Base-by-base conservation (phyloP, 2,329 filamentous ascomycete genomes). In the Truncatella angustata region DNA sequence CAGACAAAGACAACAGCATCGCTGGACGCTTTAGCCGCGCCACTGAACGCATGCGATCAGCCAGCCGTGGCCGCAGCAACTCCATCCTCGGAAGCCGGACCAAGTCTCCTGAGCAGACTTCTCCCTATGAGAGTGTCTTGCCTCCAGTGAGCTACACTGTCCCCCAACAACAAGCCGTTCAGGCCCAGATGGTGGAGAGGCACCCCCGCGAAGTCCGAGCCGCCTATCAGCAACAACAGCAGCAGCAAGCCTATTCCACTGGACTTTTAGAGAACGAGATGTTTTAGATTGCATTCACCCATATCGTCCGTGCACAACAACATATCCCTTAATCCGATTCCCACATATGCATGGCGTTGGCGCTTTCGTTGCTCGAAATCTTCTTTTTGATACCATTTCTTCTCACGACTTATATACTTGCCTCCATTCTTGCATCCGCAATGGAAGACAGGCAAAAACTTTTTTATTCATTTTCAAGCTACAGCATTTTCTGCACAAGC, bases 11-110 rank as follows among this genome's bases (percentile, higher is more conserved):
- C 56, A 72, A 69, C 61, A 75, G 75, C 63, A 71, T 85, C 54
- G 72, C 78, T 2, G 75, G 76, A 3, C 79, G 81, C 28, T 67
- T 84, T 56, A 76, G 74, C 53, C 81, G 82, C 43, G 80, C 80
- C 0, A 82, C 81, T 0, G 82, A 85, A 59, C 77, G 80, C 44
- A 77, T 85, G 61, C 77, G 82, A 18, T 85, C 81, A 4, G 81
- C 73, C 2, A 85, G 81, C 64, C 79, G 82, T 14, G 77, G 75
- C 47, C 74, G 77, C 39, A 80, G 79, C 58, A 75, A 74, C 54
- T 64, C 67, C 1, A 63, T 63, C 9, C 63, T 67, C 12, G 63
- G 59, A 32, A 59, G 56, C 56, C 61, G 68, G 12, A 69, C 69
- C 47, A 72, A 70, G 60, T 73, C 69, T 2, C 72, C 73, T 0